phyloP scores from a whole-genome alignment of 2,329 filamentous ascomycete genomes.

The Trichophyton benhamiae region DNA sequence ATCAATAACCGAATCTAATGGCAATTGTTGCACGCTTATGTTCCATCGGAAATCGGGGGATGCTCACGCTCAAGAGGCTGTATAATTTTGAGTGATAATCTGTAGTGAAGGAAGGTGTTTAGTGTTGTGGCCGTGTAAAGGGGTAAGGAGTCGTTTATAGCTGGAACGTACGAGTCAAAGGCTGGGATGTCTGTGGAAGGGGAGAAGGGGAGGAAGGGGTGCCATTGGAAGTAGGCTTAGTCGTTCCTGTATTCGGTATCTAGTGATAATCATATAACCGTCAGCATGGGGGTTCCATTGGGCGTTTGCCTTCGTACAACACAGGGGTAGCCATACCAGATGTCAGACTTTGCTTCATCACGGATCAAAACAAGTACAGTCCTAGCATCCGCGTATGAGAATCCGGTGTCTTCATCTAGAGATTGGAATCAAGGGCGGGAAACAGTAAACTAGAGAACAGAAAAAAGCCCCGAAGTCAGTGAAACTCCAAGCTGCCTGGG shows the following conservation, averaged over 20 bases:
- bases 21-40: background rate
- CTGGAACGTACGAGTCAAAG: conserved; percentile 44
- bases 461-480: background rate
- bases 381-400: background rate
- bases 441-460: background rate
- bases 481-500: background rate
- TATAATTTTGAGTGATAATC: conserved; percentile 58
- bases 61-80: conserved; percentile 48
- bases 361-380: background rate
- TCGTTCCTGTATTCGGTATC: background rate
- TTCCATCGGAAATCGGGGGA: background rate
- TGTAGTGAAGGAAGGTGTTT: conserved; percentile 16
- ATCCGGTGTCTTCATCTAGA: background rate
- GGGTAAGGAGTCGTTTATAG: background rate
- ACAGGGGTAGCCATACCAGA: background rate
- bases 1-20: background rate
- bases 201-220: conserved; percentile 37
- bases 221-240: conserved; percentile 23
- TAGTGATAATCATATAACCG: background rate
- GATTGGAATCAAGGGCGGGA: background rate
- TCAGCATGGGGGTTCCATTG: background rate
- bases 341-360: background rate
- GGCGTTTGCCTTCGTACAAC: background rate
- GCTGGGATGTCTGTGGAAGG: conserved; percentile 40
- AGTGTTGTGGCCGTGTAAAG: background rate